Base-by-base conservation (phyloP, 768 basidiomycete genomes). In the Boletus edulis region DNA sequence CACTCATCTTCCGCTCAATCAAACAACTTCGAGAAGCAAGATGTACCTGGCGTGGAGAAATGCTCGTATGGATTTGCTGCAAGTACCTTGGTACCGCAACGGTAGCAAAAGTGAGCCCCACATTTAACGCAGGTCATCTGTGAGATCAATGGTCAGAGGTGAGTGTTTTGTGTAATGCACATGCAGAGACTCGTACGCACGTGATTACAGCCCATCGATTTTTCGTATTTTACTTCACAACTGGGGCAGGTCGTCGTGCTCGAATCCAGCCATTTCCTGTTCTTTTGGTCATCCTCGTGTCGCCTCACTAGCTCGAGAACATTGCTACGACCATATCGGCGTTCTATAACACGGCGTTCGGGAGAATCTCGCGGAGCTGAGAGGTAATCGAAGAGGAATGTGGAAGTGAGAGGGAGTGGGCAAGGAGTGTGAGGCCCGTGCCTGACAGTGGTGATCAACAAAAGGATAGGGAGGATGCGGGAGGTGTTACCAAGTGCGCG, bases 81-180 rank as follows among this genome's bases (percentile, higher is more conserved):
- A 0, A 70, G 46, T 24, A 93, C 68, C 59, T 76, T 78, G 1
- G 69, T 54, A 5, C 87, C 91, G 66, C 91, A 93, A 6, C 85
- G 80, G 62, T 89, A 93, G 74, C 91, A 94, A 63, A 91, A 94
- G 65, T 94, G 91, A 47, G 81, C 76, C 31, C 71, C 64, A 70
- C 91, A 94, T 60, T 83, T 86, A n/a, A 75, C 71, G 62, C 87
- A 92, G 8, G 81, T 87, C 89, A 91, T 91, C 89, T 90, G 56
- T 37, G 41, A 10, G 50, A 56, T 46, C 34, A 63, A 60, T 22
- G 22, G 34, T 54, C 31, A 17, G 38, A 20, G 9, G 41, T 13
- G 17, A 13, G 46, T 34, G 15, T 41, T 47, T 52, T 54, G n/a
- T 48, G 51, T 40, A 39, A 47, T 17, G 38, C 39, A 34, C 24